Conservation (phyloP, 176 grass and related monocot genomes). For the Dactylis glomerata region DNA sequence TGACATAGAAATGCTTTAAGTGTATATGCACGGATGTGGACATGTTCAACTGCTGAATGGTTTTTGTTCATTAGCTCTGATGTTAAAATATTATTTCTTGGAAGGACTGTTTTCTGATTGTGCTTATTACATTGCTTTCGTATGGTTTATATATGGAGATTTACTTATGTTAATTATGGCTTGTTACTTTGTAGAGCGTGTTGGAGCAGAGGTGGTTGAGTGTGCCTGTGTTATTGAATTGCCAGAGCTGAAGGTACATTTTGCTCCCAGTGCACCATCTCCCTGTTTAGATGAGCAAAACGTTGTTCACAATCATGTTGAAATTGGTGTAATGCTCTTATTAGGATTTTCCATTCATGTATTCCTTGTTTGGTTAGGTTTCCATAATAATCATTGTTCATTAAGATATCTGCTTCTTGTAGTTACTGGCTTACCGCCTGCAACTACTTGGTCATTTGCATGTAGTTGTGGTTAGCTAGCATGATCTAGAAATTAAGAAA, state of each 20-base stretch:
- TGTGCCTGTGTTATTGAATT: constrained; percentile 96
- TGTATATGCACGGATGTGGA: not conserved
- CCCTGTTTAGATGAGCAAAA: not conserved
- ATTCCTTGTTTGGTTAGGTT: not conserved
- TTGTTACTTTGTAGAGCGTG: constrained; percentile 59
- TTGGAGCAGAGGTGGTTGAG: constrained; percentile 81
- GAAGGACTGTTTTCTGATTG: not conserved
- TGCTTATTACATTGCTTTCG: not conserved
- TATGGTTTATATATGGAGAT: not conserved
- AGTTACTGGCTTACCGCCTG: not conserved
- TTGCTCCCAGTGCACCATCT: not conserved
- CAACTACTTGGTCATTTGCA: not conserved
- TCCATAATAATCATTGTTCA: not conserved
- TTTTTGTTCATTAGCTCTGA: not conserved
- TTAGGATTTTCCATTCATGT: not conserved
- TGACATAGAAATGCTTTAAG: not conserved
- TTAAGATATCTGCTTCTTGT: not conserved
- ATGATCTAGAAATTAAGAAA: not conserved
- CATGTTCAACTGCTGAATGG: not conserved
- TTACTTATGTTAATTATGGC: constrained; percentile 7
- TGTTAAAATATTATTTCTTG: not conserved
- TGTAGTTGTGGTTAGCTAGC: not conserved
- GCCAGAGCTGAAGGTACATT: constrained; percentile 70
- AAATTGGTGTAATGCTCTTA: not conserved
- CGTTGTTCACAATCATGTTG: not conserved